Conservation (phyloP, 768 basidiomycete species). For the Dendrothele bispora region DNA sequence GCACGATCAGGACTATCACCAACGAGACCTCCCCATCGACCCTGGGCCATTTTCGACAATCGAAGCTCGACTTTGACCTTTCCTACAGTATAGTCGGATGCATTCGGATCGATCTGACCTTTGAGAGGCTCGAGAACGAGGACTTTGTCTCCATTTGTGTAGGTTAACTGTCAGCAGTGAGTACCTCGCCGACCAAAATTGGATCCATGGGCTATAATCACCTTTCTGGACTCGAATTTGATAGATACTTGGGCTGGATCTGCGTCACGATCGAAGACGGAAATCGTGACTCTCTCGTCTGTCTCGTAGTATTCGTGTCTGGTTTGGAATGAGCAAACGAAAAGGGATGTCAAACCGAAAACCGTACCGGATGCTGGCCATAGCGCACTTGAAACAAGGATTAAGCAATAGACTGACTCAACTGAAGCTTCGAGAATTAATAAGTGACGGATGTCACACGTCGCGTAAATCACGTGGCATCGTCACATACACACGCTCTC, state of each 20-base stretch:
- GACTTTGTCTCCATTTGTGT: constrained; percentile 67
- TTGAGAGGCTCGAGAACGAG: constrained; percentile 78
- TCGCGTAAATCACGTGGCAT: constrained; percentile 2
- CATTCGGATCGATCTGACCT: constrained; percentile 70
- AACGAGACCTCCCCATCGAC: constrained; percentile 74
- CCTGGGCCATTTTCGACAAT: constrained; percentile 63
- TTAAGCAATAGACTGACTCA: neutral
- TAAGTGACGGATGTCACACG: neutral
- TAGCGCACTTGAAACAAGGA: neutral
- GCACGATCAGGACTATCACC: constrained; percentile 77
- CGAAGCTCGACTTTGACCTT: constrained; percentile 89
- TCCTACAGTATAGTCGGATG: constrained; percentile 66
- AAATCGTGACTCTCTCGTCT: constrained; percentile 70
- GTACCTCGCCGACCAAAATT: neutral
- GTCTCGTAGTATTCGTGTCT: constrained; percentile 91
- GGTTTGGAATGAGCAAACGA: neutral
- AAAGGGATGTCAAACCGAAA: neutral
- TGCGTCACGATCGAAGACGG: constrained; percentile 77
- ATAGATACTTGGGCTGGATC: constrained; percentile 64
- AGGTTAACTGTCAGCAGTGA: constrained; percentile 45
- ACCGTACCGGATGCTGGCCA: constrained; percentile 4
- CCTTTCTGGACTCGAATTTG: constrained; percentile 64
- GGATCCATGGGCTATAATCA: constrained; percentile 23
- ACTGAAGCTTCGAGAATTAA: constrained; percentile 6
- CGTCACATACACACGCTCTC: no score